Percentiles rank a stretch among this genome's conserved stretches.
These are phyloP conservation scores for Termitomyces sp. DNA, from an alignment of 768 basidiomycete genomes.

Conservation along the genomic window DNA sequence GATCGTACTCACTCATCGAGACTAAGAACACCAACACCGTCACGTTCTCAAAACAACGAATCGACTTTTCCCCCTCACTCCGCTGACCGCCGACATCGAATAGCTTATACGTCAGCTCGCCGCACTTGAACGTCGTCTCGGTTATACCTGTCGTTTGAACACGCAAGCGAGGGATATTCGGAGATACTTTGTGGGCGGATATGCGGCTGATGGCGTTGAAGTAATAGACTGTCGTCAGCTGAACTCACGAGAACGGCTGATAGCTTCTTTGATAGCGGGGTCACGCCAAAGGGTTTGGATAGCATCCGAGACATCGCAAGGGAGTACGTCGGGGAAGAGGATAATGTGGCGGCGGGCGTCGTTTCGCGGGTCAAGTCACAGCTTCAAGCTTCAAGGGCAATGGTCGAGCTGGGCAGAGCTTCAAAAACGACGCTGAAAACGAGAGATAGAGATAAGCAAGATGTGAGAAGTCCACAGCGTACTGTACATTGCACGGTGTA, in stretches of 20 bases:
- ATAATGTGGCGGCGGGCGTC: slow-evolving; percentile 62
- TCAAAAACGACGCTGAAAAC: slow-evolving; percentile 52
- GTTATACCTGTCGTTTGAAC: slow-evolving; percentile 99
- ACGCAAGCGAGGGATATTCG: slow-evolving; percentile 89
- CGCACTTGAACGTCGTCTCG: slow-evolving; percentile 94
- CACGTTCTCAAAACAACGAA: slow-evolving; percentile 93
- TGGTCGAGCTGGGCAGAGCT: slow-evolving; percentile 82
- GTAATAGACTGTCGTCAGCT: slow-evolving; percentile 98
- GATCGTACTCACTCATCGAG: slow-evolving; percentile 91
- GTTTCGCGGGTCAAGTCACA: slow-evolving; percentile 42
- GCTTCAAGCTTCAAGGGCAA: slow-evolving; percentile 36
- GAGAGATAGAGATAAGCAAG: not conserved
- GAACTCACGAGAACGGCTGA: slow-evolving; percentile 87
- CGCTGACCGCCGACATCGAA: slow-evolving; percentile 92
- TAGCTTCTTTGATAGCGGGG: slow-evolving; percentile 75
- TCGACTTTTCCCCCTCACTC: slow-evolving; percentile 92
- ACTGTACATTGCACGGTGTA: too few species aligned
- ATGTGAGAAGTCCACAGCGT: too few species aligned
- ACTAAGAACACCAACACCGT: slow-evolving; percentile 93
- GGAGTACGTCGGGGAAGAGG: slow-evolving; percentile 65
- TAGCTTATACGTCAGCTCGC: slow-evolving; percentile 88
- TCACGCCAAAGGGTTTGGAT: slow-evolving; percentile 79
- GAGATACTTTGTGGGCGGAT: slow-evolving; percentile 68
- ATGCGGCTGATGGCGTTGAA: slow-evolving; percentile 90
- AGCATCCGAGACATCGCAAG: slow-evolving; percentile 72